Percentiles rank a stretch among this genome's conserved stretches.
Conservation (phyloP, 345 rosid species). For the Streptanthus diversifolius region DNA sequence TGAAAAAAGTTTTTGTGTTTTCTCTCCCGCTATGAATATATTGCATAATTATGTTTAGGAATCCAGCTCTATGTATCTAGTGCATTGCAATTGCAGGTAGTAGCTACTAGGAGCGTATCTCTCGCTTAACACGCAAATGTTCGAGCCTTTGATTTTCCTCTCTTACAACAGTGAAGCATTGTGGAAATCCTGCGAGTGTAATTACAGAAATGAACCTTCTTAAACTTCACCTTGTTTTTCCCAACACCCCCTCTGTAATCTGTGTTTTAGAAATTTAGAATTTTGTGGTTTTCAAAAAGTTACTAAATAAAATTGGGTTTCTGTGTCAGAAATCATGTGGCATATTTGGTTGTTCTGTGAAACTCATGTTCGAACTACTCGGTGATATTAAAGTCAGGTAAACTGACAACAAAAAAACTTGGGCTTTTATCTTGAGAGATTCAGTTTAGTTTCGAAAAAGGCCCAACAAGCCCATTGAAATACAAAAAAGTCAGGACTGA, state of each 20-base stretch:
- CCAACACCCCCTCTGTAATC: background rate
- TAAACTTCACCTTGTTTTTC: background rate
- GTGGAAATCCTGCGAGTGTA: constrained; percentile 14
- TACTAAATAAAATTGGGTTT: background rate
- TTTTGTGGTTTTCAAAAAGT: background rate
- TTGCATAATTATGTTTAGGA: background rate
- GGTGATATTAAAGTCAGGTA: too few species aligned
- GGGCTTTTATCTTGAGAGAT: background rate
- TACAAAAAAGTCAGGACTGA: constrained; percentile 4
- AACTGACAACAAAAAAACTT: too few species aligned
- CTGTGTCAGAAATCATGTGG: too few species aligned
- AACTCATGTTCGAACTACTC: too few species aligned
- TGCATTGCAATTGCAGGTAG: constrained; percentile 26
- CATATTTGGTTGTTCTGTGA: too few species aligned
- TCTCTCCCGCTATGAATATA: background rate
- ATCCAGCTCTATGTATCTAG: background rate
- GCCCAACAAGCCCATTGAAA: background rate
- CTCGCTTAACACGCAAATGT: constrained; percentile 9
- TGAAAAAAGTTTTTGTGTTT: background rate
- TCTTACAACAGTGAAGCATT: constrained; percentile 7
- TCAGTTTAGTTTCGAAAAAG: background rate
- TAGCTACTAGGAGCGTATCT: constrained; percentile 15
- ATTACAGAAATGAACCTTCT: constrained; percentile 13
- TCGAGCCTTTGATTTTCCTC: constrained; percentile 17
- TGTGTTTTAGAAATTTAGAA: background rate